These are phyloP conservation scores for Microdochium paspali DNA, from an alignment of 2,329 filamentous ascomycete genomes.

Conservation along the genomic window DNA sequence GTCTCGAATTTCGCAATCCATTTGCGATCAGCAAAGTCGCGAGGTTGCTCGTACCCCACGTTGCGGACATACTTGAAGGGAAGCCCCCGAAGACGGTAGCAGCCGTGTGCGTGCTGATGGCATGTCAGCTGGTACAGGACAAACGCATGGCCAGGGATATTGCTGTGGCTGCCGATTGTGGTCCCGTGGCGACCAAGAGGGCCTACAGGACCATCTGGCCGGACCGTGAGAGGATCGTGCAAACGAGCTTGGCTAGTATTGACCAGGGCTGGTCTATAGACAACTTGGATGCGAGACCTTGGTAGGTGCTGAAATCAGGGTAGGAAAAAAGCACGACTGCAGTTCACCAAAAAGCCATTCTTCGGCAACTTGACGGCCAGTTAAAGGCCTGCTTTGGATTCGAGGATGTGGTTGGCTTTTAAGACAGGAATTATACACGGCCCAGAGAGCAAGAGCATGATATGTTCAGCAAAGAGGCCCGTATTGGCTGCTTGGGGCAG, in stretches of 20 bases:
- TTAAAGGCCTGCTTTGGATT: no score
- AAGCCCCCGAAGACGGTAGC: not conserved
- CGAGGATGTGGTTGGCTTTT: no score
- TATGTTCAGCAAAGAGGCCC: no score
- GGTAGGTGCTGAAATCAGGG: no score
- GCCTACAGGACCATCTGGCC: not conserved
- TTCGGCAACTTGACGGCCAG: no score
- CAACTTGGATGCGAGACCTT: not conserved
- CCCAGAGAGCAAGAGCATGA: no score
- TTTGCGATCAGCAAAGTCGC: not conserved
- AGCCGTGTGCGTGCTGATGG: not conserved
- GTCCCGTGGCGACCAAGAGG: not conserved
- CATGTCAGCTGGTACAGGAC: not conserved
- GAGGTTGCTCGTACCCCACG: not conserved
- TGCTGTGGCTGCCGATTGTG: not conserved
- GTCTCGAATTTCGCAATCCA: not conserved
- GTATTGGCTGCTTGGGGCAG: no score
- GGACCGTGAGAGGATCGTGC: not conserved
- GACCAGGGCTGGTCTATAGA: not conserved
- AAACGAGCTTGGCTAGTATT: not conserved
- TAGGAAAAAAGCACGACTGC: no score
- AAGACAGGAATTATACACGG: no score
- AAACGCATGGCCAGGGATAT: not conserved
- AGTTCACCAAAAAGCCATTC: no score
- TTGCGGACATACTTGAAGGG: not conserved